A percentile compares a stretch with the other conserved stretches of the same genome.
Evolutionary conservation across 495 filamentous ascomycete genomes (phyloP).

Genomic region (Hamigera avellanea): DNA sequence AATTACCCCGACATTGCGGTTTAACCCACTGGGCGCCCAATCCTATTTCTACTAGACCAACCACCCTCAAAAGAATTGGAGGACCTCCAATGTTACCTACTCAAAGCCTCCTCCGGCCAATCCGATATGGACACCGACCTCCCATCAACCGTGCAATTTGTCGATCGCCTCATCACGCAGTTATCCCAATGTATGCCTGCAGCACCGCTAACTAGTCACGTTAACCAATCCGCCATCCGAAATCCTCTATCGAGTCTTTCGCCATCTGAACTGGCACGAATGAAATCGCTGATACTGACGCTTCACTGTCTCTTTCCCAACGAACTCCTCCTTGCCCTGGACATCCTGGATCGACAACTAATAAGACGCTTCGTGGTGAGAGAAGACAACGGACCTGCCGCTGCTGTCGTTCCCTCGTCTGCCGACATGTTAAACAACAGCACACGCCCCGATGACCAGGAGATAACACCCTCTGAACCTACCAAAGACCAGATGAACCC

Average conservation of each 20-base stretch:
- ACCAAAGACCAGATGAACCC: slow-evolving; percentile 2
- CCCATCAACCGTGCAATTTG: slow-evolving; percentile 7
- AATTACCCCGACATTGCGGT: too few species aligned
- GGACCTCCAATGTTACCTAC: too few species aligned
- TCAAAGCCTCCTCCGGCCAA: too few species aligned
- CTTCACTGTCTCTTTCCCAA: slow-evolving; percentile 45
- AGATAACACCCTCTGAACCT: slow-evolving; percentile 1
- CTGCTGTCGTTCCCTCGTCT: too few species aligned
- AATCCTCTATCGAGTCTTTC: slow-evolving; percentile 13
- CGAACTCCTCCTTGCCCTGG: slow-evolving; percentile 60
- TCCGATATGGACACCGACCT: too few species aligned
- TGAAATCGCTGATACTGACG: slow-evolving; percentile 36
- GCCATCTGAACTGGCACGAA: slow-evolving; percentile 8
- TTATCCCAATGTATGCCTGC: slow-evolving; percentile 6
- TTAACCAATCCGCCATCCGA: slow-evolving; percentile 1
- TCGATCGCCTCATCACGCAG: slow-evolving; percentile 19
- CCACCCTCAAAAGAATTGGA: too few species aligned
- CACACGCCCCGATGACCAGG: not conserved
- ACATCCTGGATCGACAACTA: slow-evolving; percentile 64
- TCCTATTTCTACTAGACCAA: too few species aligned
- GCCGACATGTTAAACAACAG: not conserved
- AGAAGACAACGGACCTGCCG: slow-evolving; percentile 2
- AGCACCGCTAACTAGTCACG: slow-evolving; percentile 3
- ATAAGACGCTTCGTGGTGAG: slow-evolving; percentile 34
- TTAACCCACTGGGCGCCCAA: too few species aligned